Base-by-base conservation (phyloP, 2,329 filamentous ascomycete species). In the Talaromyces sp. region DNA sequence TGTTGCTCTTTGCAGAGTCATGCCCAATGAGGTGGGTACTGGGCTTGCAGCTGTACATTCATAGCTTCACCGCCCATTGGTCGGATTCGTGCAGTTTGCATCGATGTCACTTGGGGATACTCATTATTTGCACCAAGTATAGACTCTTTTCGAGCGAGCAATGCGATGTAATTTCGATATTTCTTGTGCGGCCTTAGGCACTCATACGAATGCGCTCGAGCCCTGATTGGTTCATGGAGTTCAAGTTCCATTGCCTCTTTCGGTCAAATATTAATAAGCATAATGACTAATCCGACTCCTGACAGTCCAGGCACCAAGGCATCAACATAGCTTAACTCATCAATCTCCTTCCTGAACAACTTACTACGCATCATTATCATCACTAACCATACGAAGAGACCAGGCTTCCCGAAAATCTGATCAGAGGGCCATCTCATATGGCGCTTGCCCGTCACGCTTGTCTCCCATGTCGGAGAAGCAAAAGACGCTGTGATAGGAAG, bases 11-110 rank as follows among this genome's bases (percentile, higher is more conserved):
- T 35, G 56, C 21, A 46, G 39, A 37, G 9, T 58, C 31, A 39
- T 59, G 57, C 57, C 57, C 57, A 59, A 59, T 50, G 28, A 33
- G 31, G 56, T 58, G 56, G 56, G 40, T 39, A 37, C 54, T n/a
- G 16, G 14, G 28, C 25, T 35, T 42, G 57, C 12, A 59, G 57
- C 25, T 37, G 21, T 48, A 50, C 40, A 40, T 21, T 39, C 16
- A 4, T 25, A 57, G 42, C 16, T 25, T 25, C 54, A 57, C 54
- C 54, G 54, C 54, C 42, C 54, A 57, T 57, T 57, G 54, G 54
- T 35, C 21, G 35, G 42, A 12, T 28, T 18, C 18, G 14, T 50
- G 31, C 31, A 37, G n/a, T 44, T 28, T 52, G 46, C 25, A 52
- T 35, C n/a, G 7, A 31, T 5, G 46, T 54, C 48, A 54, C 25